Evolutionary conservation across 441 rosid genomes (phyloP).

Genomic region (Brassica hybrid): DNA sequence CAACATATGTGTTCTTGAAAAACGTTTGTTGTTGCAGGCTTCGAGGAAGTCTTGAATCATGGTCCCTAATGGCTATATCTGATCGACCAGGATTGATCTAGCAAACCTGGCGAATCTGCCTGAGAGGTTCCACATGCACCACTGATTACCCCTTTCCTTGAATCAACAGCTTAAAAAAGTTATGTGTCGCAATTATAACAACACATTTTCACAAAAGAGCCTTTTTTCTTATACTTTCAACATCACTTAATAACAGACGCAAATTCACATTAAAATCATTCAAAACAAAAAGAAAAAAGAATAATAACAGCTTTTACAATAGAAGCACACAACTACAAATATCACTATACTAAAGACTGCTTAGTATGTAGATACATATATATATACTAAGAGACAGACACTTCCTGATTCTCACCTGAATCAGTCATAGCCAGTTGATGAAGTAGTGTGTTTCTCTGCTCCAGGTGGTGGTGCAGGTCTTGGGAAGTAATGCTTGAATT

Average conservation of each 20-base stretch:
- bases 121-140: too few species aligned
- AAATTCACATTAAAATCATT: constrained; percentile 7
- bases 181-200: background rate
- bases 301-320: constrained; percentile 7
- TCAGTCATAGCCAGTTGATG: constrained; percentile 44
- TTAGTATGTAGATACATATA: background rate
- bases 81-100: background rate
- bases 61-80: background rate
- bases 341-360: constrained; percentile 17
- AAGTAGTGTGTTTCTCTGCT: constrained; percentile 60
- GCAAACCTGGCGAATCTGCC: background rate
- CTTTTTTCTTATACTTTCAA: constrained; percentile 27
- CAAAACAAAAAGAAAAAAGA: constrained; percentile 9
- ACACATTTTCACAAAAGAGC: constrained; percentile 12
- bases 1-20: background rate
- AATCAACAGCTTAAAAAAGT: too few species aligned
- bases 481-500: constrained; percentile 57
- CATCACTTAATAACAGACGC: constrained; percentile 19
- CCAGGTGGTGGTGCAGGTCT: constrained; percentile 83
- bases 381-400: constrained; percentile 11
- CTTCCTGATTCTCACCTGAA: constrained; percentile 17
- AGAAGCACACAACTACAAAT: constrained; percentile 20
- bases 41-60: background rate
- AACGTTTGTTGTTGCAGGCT: background rate
- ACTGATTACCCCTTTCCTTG: too few species aligned